phyloP scores from a whole-genome alignment of 768 basidiomycete genomes.

The Multifurca ochricompacta region DNA sequence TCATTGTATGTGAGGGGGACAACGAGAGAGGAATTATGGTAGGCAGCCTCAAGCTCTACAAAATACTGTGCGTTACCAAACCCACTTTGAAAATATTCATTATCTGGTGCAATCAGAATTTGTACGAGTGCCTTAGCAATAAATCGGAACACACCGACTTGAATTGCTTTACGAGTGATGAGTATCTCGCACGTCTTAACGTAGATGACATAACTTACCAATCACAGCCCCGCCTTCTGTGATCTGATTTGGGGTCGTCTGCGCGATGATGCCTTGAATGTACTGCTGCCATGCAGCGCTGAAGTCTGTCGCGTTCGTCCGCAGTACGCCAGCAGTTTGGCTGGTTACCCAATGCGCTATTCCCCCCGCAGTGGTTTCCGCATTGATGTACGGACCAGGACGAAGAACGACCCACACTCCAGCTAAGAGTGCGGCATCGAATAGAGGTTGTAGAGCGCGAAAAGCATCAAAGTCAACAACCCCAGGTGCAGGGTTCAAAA shows the following conservation, averaged over 20 bases:
- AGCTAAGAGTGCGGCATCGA: conserved; percentile 61
- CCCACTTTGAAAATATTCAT: conserved; percentile 57
- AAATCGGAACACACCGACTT: conserved; percentile 37
- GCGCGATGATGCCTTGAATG: conserved; percentile 54
- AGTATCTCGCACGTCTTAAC: not conserved
- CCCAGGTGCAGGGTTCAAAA: conserved; percentile 66
- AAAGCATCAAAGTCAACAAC: conserved; percentile 67
- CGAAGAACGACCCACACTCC: conserved; percentile 77
- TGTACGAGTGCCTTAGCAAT: not conserved
- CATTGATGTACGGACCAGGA: conserved; percentile 73
- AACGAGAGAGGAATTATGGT: conserved; percentile 47
- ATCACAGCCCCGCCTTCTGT: conserved; percentile 68
- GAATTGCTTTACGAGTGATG: conserved; percentile 35
- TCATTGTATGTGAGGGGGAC: conserved; percentile 76
- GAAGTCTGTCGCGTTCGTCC: conserved; percentile 73
- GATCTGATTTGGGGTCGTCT: conserved; percentile 59
- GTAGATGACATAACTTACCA: conserved; percentile 32
- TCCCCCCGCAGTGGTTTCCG: conserved; percentile 75
- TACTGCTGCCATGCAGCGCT: conserved; percentile 64
- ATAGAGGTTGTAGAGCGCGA: conserved; percentile 61
- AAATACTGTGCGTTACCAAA: conserved; percentile 48
- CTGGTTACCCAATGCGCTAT: conserved; percentile 63
- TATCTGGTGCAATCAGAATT: conserved; percentile 40
- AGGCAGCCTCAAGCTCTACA: conserved; percentile 47
- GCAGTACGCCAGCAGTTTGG: conserved; percentile 53